Conservation (phyloP, 2,329 filamentous ascomycete genomes). For the Aspergillus pseudoterreus region DNA sequence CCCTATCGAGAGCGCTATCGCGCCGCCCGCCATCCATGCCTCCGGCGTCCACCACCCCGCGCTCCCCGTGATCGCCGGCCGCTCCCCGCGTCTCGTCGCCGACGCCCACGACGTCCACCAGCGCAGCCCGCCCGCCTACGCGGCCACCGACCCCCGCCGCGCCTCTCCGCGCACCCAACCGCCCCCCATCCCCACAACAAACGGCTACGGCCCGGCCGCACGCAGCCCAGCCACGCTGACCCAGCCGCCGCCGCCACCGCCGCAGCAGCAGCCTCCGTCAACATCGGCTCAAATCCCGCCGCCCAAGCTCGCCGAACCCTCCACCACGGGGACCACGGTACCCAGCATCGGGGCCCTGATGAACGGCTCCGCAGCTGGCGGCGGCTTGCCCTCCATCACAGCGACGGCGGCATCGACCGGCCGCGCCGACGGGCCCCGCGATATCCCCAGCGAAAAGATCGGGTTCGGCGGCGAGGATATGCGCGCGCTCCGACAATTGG, state of each 20-base stretch:
- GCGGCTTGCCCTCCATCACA: constrained; percentile 23
- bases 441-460: constrained; percentile 56
- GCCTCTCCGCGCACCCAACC: constrained; percentile 32
- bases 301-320: constrained; percentile 22
- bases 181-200: constrained; percentile 19
- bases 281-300: constrained; percentile 16
- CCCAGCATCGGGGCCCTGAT: constrained; percentile 53
- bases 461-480: constrained; percentile 60
- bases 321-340: constrained; percentile 40
- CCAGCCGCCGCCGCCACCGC: constrained; percentile 20
- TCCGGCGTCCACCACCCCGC: constrained; percentile 14
- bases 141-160: constrained; percentile 31
- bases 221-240: constrained; percentile 28
- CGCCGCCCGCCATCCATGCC: constrained; percentile 22
- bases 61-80: constrained; percentile 21
- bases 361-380: constrained; percentile 31
- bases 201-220: constrained; percentile 12
- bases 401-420: constrained; percentile 16
- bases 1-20: constrained; percentile 25
- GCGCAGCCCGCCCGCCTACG: constrained; percentile 28
- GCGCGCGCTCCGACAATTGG: constrained; percentile 62
- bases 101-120: constrained; percentile 25
- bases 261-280: constrained; percentile 14
- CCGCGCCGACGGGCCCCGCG: constrained; percentile 44
- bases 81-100: constrained; percentile 25